phyloP scores from a whole-genome alignment of 495 filamentous ascomycete genomes.

The Achaetomiella virescens region DNA sequence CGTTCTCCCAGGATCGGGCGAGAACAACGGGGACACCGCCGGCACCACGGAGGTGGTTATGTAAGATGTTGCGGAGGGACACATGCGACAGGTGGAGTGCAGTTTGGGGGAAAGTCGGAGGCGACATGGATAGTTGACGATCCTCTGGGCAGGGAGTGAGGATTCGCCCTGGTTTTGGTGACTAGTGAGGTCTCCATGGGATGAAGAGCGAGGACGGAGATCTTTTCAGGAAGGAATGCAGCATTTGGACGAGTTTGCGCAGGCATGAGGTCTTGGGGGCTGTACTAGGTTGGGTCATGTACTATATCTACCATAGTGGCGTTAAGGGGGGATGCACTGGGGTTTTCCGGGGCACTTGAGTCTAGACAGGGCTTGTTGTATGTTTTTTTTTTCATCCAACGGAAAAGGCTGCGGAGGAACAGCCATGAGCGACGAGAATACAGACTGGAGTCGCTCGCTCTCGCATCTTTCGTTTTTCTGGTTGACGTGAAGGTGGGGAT shows the following conservation, averaged over 20 bases:
- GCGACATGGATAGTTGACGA: neutral
- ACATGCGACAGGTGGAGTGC: neutral
- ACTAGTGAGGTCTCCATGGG: neutral
- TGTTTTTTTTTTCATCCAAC: neutral
- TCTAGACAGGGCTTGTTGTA: constrained; percentile 6
- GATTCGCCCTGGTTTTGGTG: no score
- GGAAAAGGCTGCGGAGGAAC: neutral
- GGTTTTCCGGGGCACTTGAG: neutral
- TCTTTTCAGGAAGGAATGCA: no score
- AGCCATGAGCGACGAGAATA: constrained; percentile 3
- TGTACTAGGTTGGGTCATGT: neutral
- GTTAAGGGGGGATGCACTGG: neutral
- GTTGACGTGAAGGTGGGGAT: no score
- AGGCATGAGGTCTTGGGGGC: no score
- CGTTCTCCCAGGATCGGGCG: constrained; percentile 58
- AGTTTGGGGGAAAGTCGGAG: neutral
- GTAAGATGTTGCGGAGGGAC: constrained; percentile 17
- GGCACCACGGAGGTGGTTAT: constrained; percentile 21
- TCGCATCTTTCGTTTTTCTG: neutral
- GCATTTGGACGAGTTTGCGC: no score
- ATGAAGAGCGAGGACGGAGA: neutral
- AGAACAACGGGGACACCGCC: constrained; percentile 19
- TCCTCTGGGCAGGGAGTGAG: no score
- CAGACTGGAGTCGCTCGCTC: constrained; percentile 5
- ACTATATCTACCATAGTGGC: neutral